A percentile compares a stretch with the other conserved stretches of the same genome.
phyloP scores from a whole-genome alignment of 305 asterid species.

The Solanum hybrid region DNA sequence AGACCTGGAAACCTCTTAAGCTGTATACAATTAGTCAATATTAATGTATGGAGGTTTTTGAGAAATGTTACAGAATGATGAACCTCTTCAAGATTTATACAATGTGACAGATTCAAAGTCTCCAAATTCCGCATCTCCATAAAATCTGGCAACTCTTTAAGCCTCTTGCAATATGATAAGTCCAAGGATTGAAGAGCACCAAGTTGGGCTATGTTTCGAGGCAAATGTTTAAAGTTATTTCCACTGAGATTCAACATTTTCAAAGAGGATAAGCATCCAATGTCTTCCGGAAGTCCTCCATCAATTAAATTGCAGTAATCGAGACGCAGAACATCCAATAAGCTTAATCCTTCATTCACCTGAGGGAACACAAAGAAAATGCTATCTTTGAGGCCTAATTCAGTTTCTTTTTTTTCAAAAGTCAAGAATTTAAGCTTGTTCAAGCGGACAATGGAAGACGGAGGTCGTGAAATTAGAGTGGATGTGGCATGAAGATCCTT shows the following conservation, averaged over 20 bases:
- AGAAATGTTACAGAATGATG: background rate
- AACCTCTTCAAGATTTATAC: background rate
- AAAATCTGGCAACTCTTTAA: background rate
- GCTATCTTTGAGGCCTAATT: rapidly evolving
- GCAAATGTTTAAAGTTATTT: background rate
- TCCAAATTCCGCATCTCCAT: background rate
- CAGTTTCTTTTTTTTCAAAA: no score
- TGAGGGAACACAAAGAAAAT: background rate
- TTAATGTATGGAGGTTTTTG: background rate
- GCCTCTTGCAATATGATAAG: background rate
- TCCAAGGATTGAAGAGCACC: background rate
- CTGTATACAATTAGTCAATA: background rate
- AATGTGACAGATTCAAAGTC: background rate
- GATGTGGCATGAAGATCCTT: rapidly evolving
- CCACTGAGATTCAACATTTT: background rate
- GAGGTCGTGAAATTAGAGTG: background rate
- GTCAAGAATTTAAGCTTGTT: background rate
- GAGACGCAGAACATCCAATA: background rate
- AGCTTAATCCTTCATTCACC: background rate
- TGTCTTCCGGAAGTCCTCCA: background rate
- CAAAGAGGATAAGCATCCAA: background rate
- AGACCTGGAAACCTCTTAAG: background rate
- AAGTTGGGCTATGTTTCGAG: background rate
- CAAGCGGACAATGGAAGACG: background rate
- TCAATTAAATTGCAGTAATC: background rate